Conservation (phyloP, 2,329 filamentous ascomycete genomes). For the Aspergillus arachidicola region DNA sequence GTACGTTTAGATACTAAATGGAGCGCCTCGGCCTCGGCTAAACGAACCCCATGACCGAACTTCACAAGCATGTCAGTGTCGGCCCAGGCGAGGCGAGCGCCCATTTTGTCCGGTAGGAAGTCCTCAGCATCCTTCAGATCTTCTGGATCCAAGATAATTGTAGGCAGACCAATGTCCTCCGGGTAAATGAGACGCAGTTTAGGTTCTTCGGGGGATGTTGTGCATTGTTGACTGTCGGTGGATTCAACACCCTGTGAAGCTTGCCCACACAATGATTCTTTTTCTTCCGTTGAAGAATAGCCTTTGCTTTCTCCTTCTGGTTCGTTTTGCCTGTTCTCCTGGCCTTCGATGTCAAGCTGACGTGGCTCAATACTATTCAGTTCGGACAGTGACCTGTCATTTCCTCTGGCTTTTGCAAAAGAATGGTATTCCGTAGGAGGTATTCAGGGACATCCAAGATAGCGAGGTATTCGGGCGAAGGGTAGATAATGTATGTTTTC, state of each 20-base stretch:
- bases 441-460: background rate
- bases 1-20: background rate
- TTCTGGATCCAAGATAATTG: background rate
- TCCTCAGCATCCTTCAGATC: background rate
- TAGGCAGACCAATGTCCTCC: background rate
- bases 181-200: background rate
- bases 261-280: background rate
- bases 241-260: background rate
- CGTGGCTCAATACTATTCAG: background rate
- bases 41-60: background rate
- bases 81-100: background rate
- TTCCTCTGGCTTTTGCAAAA: background rate
- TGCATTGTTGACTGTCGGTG: background rate
- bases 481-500: background rate
- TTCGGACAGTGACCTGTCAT: background rate
- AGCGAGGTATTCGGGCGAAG: background rate
- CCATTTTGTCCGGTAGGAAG: background rate
- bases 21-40: background rate
- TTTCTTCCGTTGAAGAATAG: fast-evolving
- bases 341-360: background rate
- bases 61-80: background rate
- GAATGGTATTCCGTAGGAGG: background rate
- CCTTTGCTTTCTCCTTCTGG: background rate
- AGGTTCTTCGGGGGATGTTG: background rate
- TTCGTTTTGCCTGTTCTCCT: fast-evolving